A percentile compares a stretch with the other conserved stretches of the same genome.
These are phyloP conservation scores for Cordyceps tenuipes DNA, from an alignment of 2,329 filamentous ascomycete species.

Conservation along the genomic window DNA sequence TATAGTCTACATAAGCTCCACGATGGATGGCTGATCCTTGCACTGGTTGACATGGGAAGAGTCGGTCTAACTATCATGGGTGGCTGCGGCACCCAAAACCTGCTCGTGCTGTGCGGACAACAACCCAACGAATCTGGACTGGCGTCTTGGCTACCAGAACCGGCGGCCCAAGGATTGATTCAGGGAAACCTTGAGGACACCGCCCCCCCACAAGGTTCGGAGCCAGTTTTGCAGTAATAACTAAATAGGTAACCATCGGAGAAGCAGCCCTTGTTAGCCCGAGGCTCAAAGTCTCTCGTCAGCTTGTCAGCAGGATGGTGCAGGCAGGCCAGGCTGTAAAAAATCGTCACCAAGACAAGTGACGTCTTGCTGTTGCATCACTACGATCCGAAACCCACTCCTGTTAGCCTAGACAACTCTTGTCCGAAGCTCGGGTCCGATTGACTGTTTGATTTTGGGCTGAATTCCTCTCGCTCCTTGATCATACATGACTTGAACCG, in stretches of 20 bases:
- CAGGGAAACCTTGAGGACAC: not conserved
- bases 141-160: slow-evolving; percentile 5
- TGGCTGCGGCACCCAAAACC: not conserved
- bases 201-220: not conserved
- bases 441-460: not conserved
- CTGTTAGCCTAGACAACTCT: not conserved
- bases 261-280: not conserved
- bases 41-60: not conserved
- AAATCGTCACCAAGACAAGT: not conserved
- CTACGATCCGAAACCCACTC: not conserved
- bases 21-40: not conserved
- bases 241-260: not conserved
- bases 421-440: not conserved
- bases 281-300: not conserved
- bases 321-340: not conserved
- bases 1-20: not conserved
- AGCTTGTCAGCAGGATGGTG: not conserved
- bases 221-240: not conserved
- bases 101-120: not conserved
- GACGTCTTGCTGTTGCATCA: slow-evolving; percentile 6
- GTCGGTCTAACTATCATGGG: too few species aligned
- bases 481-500: not conserved
- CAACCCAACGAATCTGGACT: not conserved
- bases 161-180: not conserved
- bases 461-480: not conserved